These are phyloP conservation scores for Mortierella sp. DNA, from an alignment of 371 early-diverging fungal species.

Conservation along the genomic window DNA sequence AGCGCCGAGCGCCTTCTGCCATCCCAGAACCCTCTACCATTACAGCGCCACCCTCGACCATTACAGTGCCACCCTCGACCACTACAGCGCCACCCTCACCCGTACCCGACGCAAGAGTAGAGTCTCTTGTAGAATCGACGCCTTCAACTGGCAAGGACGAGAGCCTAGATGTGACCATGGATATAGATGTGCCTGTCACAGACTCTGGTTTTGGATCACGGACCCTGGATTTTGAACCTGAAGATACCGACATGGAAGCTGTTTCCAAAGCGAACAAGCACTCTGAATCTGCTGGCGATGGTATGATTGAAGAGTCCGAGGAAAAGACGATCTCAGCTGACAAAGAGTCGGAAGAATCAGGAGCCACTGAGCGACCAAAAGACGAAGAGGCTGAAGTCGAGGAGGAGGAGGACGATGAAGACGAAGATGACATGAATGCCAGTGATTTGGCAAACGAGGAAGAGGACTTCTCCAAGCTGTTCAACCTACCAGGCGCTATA, in stretches of 20 bases:
- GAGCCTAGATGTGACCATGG: background rate
- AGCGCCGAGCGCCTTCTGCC: slow-evolving; percentile 6
- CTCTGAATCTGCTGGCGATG: background rate
- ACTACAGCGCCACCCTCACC: background rate
- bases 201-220: slow-evolving; percentile 20
- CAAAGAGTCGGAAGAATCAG: background rate
- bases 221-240: background rate
- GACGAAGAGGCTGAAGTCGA: slow-evolving; percentile 21
- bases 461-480: slow-evolving; percentile 45
- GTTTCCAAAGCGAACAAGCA: background rate
- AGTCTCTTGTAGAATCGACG: background rate
- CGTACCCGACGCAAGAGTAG: background rate
- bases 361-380: background rate
- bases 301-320: slow-evolving; percentile 2
- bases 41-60: too few species aligned
- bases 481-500: slow-evolving; percentile 40
- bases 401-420: slow-evolving; percentile 39
- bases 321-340: background rate
- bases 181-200: background rate
- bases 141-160: background rate
- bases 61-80: too few species aligned
- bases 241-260: background rate
- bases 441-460: slow-evolving; percentile 54
- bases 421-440: slow-evolving; percentile 49
- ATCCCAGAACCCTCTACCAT: background rate